A percentile compares a stretch with the other conserved stretches of the same genome.
Evolutionary conservation across 768 basidiomycete species (phyloP).

Genomic region (Tulasnella calospora): DNA sequence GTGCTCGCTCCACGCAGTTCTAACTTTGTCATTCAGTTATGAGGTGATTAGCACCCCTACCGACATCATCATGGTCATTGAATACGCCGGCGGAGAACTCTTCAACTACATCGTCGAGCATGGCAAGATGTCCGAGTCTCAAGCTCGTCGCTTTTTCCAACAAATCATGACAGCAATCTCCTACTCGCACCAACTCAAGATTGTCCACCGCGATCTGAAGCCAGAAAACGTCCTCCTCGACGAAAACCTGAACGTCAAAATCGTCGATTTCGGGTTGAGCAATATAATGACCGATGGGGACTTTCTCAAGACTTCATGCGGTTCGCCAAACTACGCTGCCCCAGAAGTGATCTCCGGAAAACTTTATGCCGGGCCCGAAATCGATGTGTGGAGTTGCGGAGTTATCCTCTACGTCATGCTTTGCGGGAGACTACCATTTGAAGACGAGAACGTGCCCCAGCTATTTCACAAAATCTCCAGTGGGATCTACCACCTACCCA

Average conservation of each 20-base stretch:
- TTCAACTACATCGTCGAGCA: slow-evolving; percentile 98
- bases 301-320: slow-evolving; percentile 95
- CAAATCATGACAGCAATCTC: slow-evolving; percentile 97
- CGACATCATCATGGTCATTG: slow-evolving; percentile 97
- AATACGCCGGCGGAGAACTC: slow-evolving; percentile 91
- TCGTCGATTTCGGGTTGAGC: slow-evolving; percentile 84
- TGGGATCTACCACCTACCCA: slow-evolving; percentile 65
- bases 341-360: slow-evolving; percentile 96
- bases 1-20: slow-evolving; percentile 48
- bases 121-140: slow-evolving; percentile 82
- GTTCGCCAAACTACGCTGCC: slow-evolving; percentile 97
- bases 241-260: slow-evolving; percentile 63
- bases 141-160: slow-evolving; percentile 92
- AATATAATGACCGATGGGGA: slow-evolving; percentile 64
- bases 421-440: slow-evolving; percentile 91
- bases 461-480: slow-evolving; percentile 93
- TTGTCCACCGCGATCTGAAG: slow-evolving; percentile 96
- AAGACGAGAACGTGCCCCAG: slow-evolving; percentile 90
- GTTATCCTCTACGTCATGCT: slow-evolving; percentile 99
- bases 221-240: slow-evolving; percentile 82
- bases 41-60: slow-evolving; percentile 81
- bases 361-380: slow-evolving; percentile 94
- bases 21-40: slow-evolving; percentile 36
- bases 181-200: slow-evolving; percentile 92
- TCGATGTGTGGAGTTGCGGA: slow-evolving; percentile 97